Evolutionary conservation across 331 rosid species (phyloP), one percentile per base, ranked within the genome.

Genomic region (Arachis monticola): DNA sequence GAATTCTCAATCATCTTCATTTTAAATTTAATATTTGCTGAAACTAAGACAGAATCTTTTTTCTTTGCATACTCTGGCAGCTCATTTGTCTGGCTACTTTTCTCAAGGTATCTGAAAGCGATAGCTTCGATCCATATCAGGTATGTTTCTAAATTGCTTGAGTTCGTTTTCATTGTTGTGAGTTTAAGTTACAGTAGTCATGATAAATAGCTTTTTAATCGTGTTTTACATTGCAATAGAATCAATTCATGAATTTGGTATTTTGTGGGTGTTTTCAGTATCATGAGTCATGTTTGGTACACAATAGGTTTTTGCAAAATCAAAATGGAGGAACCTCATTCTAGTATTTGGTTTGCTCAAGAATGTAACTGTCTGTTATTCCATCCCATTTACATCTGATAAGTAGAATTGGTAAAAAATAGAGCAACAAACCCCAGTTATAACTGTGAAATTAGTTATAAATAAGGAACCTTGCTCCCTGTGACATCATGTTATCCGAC

Each of bases 41-140:
- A 22, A 10, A 10, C 47, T 0, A 47, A 75, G 32, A 55, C 38
- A 78, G 3, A 57, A 3, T 71, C 71, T 76, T 4, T 31, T 67
- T 35, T 30, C 38, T 65, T 64, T 14, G 35, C 9, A 22, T 57
- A 31, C 50, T 60, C 35, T 35, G 12, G 81, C 90, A 95, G 99
- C 99, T 95, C 75, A 93, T 95, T 82, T 95, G 97, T 73, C 85
- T 95, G 27, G 99, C 99, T 62, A 95, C 99, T 22, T 95, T 95
- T 83, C 97, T 95, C 22, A 90, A 95, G 68, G 99, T 95, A 5
- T 90, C 99, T 1, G 97, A 95, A 74, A 92, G 84, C 77, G 99
- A 95, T 72, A 86, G 85, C 83, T 95, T 95, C 64, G 99, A 95
- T 87, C 99, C 92, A 8, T 95, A 95, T 80, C 97, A 95, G 97